phyloP scores from a whole-genome alignment of 768 basidiomycete species.

The Gloeostereum incarnatum region DNA sequence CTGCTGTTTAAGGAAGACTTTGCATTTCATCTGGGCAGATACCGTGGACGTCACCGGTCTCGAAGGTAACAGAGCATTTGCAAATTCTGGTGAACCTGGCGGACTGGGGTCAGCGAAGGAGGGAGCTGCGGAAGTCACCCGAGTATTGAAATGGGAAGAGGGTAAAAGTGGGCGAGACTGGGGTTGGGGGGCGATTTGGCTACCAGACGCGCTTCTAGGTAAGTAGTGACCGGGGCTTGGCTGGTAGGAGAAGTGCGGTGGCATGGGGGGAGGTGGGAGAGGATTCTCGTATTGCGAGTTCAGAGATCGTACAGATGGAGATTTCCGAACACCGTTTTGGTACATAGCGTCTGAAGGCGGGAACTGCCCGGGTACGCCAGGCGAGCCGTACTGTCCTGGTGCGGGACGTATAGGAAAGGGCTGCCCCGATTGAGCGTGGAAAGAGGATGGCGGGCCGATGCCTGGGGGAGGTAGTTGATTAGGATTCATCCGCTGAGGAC shows the following conservation, averaged over 20 bases:
- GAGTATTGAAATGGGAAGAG: constrained; percentile 47
- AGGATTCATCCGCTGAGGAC: constrained; percentile 1
- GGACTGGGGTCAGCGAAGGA: constrained; percentile 70
- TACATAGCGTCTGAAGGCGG: not conserved
- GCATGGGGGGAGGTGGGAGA: constrained; percentile 27
- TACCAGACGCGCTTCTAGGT: constrained; percentile 28
- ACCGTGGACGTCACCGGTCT: constrained; percentile 74
- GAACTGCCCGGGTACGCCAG: not conserved
- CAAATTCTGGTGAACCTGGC: constrained; percentile 69
- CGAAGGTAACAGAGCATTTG: constrained; percentile 32
- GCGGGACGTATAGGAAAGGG: no score
- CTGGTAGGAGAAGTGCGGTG: constrained; percentile 29
- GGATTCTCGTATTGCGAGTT: constrained; percentile 33
- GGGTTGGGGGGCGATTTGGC: constrained; percentile 28
- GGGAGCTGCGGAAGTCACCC: constrained; percentile 39
- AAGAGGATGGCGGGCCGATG: constrained; percentile 7
- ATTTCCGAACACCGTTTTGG: constrained; percentile 30
- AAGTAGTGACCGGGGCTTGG: constrained; percentile 18
- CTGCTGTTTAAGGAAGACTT: constrained; percentile 91
- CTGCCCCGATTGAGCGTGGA: not conserved
- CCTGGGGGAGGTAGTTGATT: not conserved
- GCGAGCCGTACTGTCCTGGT: no score
- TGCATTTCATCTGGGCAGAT: constrained; percentile 94
- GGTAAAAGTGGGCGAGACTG: constrained; percentile 51
- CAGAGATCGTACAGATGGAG: constrained; percentile 51